Conservation (phyloP, 768 basidiomycete genomes). For the Collybia sordida region DNA sequence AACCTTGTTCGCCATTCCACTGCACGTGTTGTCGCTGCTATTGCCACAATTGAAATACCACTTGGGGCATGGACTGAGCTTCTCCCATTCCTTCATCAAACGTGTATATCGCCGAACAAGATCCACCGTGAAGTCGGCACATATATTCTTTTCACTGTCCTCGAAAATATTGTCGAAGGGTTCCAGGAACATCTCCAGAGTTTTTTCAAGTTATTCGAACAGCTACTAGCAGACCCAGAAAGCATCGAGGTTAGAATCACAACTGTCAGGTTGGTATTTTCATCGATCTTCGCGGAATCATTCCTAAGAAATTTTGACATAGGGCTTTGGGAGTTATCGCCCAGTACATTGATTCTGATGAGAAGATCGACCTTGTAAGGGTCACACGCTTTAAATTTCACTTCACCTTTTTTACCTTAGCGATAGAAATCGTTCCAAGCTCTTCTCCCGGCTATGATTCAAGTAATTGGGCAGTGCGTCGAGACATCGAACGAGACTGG, state of each 20-base stretch:
- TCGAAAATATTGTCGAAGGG: conserved; percentile 90
- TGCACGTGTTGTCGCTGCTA: conserved; percentile 89
- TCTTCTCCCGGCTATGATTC: conserved; percentile 85
- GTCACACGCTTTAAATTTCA: background rate
- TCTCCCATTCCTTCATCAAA: conserved; percentile 81
- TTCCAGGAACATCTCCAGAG: conserved; percentile 72
- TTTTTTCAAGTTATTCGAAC: conserved; percentile 79
- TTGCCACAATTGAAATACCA: conserved; percentile 87
- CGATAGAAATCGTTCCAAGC: conserved; percentile 81
- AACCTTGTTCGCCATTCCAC: conserved; percentile 90
- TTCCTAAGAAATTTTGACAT: background rate
- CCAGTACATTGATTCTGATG: conserved; percentile 86
- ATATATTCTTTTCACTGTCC: conserved; percentile 86
- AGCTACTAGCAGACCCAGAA: conserved; percentile 76
- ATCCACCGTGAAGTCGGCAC: conserved; percentile 89
- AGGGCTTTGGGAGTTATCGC: conserved; percentile 91
- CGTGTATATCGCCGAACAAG: conserved; percentile 65
- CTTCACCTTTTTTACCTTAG: conserved; percentile 3
- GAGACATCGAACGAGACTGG: conserved; percentile 76
- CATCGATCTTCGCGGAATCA: background rate
- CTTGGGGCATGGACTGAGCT: conserved; percentile 81
- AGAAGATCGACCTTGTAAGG: conserved; percentile 83
- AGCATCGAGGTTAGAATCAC: conserved; percentile 90
- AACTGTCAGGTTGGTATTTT: conserved; percentile 64
- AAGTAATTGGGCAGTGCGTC: conserved; percentile 83